Evolutionary conservation across 371 early-diverging fungal genomes (phyloP).

Genomic region (Quaeritorhiza haematococci): DNA sequence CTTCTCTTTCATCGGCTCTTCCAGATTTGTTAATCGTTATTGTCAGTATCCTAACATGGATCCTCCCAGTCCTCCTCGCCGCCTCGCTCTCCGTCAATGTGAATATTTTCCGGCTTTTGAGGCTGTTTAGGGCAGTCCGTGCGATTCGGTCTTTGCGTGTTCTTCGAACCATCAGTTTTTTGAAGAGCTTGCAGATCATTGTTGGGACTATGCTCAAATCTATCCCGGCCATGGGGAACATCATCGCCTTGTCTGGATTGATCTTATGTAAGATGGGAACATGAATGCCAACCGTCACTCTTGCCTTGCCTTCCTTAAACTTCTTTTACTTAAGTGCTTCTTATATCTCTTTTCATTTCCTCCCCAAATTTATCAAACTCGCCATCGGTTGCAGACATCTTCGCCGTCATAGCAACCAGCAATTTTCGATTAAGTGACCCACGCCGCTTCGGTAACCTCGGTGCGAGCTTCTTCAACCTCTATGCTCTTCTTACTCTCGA

Average conservation of each 20-base stretch:
- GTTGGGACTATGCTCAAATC: slow-evolving; percentile 27
- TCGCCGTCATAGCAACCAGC: slow-evolving; percentile 21
- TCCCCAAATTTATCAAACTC: neutral
- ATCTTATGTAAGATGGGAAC: slow-evolving; percentile 15
- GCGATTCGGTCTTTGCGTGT: slow-evolving; percentile 24
- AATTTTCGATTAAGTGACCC: slow-evolving; percentile 16
- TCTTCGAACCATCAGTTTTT: slow-evolving; percentile 27
- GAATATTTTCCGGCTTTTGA: slow-evolving; percentile 17
- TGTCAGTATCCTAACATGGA: slow-evolving; percentile 15
- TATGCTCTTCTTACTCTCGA: slow-evolving; percentile 28
- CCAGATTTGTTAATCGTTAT: slow-evolving; percentile 25
- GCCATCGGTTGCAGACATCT: slow-evolving; percentile 12
- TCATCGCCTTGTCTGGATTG: slow-evolving; percentile 13
- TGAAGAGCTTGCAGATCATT: slow-evolving; percentile 22
- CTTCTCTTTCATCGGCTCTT: neutral
- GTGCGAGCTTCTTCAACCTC: slow-evolving; percentile 16
- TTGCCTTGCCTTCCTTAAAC: too few species aligned
- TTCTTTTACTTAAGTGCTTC: too few species aligned
- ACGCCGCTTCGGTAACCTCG: slow-evolving; percentile 21
- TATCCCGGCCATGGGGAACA: slow-evolving; percentile 33
- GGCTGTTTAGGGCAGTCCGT: slow-evolving; percentile 16
- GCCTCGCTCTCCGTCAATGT: slow-evolving; percentile 13
- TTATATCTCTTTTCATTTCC: too few species aligned
- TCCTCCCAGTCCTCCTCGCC: slow-evolving; percentile 16
- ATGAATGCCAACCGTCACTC: neutral